Conservation (phyloP, 192 early-diverging fungal species). For the Thamnidium elegans region DNA sequence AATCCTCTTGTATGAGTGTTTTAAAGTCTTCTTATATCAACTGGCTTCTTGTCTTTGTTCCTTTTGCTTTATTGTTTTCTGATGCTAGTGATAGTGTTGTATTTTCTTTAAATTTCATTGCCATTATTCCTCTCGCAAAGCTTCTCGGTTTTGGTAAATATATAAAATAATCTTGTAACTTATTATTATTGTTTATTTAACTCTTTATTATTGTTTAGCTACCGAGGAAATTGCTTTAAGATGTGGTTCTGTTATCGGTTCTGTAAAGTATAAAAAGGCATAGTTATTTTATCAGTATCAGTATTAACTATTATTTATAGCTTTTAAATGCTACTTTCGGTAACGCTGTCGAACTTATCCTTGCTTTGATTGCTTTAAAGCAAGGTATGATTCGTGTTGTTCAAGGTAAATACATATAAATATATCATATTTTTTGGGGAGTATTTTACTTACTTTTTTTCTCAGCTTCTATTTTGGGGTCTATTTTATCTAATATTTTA, state of each 20-base stretch:
- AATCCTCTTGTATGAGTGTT: constrained; percentile 45
- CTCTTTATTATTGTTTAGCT: constrained; percentile 36
- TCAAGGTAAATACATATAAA: constrained; percentile 39
- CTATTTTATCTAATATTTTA: constrained; percentile 89
- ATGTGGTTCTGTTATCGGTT: constrained; percentile 31
- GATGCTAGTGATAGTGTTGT: constrained; percentile 62
- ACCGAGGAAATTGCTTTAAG: constrained; percentile 72
- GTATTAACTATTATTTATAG: background rate
- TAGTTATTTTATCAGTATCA: background rate
- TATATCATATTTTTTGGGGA: background rate
- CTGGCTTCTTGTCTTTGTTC: constrained; percentile 70
- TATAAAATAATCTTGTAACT: background rate
- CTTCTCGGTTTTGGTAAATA: constrained; percentile 36
- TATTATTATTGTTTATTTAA: constrained; percentile 16
- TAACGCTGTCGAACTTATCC: constrained; percentile 88
- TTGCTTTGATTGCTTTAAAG: constrained; percentile 64
- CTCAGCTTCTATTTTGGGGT: constrained; percentile 77
- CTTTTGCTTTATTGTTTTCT: constrained; percentile 70
- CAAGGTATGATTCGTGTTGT: constrained; percentile 62
- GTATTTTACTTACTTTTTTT: constrained; percentile 36
- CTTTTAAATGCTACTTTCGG: constrained; percentile 43
- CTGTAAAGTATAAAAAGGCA: constrained; percentile 14
- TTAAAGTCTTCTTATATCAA: constrained; percentile 64
- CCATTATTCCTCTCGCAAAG: constrained; percentile 89
- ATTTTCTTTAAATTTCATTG: constrained; percentile 88